Evolutionary conservation across 2,329 filamentous ascomycete genomes (phyloP).

Genomic region (Ilyonectria robusta): DNA sequence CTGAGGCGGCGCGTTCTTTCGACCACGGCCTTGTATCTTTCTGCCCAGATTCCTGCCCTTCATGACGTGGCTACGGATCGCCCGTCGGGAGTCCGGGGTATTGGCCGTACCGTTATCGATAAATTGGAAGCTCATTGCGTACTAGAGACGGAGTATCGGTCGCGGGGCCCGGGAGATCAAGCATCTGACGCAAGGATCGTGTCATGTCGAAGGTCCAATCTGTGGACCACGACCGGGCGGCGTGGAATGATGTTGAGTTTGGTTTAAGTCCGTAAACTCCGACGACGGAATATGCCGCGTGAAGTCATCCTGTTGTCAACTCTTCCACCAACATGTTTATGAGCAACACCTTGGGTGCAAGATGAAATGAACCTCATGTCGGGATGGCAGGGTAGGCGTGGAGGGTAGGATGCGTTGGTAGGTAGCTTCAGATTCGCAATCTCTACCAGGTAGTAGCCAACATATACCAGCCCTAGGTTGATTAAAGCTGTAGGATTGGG

Average conservation of each 20-base stretch:
- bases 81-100: constrained; percentile 26
- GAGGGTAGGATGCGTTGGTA: background rate
- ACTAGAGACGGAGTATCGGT: background rate
- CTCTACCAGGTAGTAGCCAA: background rate
- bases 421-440: background rate
- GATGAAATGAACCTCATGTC: background rate
- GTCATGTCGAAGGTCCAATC: background rate
- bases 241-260: constrained; percentile 8
- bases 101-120: constrained; percentile 29
- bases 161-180: background rate
- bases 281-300: constrained; percentile 15
- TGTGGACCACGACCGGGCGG: background rate
- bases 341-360: background rate
- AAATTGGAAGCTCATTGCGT: constrained; percentile 40
- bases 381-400: background rate
- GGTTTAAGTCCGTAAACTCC: constrained; percentile 38
- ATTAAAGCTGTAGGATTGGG: background rate
- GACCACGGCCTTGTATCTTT: constrained; percentile 37
- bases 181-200: background rate
- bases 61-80: constrained; percentile 44
- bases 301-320: background rate
- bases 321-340: background rate
- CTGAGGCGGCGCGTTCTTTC: constrained; percentile 31
- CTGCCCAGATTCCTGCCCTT: constrained; percentile 42
- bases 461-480: background rate